Conservation (phyloP, 768 basidiomycete genomes). For the Lactarius trivialis region DNA sequence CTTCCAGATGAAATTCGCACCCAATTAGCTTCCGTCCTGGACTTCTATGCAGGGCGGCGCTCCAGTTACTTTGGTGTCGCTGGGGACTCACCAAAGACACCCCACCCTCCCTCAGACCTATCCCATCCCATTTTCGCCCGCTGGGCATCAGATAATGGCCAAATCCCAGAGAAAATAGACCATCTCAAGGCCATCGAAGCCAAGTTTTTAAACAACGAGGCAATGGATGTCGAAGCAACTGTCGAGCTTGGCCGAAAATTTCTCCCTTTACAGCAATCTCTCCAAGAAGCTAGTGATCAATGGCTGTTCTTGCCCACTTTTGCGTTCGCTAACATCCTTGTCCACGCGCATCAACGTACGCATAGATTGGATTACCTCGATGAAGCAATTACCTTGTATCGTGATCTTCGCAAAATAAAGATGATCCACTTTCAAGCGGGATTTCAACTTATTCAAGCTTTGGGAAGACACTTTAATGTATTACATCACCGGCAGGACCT, state of each 20-base stretch:
- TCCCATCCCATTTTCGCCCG: too few species aligned
- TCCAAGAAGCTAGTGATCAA: too few species aligned
- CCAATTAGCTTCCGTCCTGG: too few species aligned
- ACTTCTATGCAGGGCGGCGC: too few species aligned
- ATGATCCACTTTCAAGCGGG: background rate
- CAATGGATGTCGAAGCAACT: background rate
- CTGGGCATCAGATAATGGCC: too few species aligned
- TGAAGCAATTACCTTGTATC: background rate
- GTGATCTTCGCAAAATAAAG: background rate
- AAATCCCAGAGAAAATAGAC: background rate
- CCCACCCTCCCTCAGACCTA: too few species aligned
- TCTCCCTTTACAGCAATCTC: background rate
- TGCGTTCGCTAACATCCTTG: background rate
- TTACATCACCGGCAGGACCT: background rate
- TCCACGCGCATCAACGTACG: background rate
- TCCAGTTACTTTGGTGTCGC: too few species aligned
- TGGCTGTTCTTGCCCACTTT: background rate
- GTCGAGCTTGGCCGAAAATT: background rate
- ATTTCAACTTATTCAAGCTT: background rate
- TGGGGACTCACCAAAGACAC: too few species aligned
- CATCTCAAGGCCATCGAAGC: background rate
- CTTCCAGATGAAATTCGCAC: too few species aligned
- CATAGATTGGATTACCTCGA: background rate
- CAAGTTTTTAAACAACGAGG: background rate
- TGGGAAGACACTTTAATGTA: background rate